These are phyloP conservation scores for Coniosporium uncinatum DNA, from an alignment of 2,329 filamentous ascomycete genomes.

Conservation along the genomic window DNA sequence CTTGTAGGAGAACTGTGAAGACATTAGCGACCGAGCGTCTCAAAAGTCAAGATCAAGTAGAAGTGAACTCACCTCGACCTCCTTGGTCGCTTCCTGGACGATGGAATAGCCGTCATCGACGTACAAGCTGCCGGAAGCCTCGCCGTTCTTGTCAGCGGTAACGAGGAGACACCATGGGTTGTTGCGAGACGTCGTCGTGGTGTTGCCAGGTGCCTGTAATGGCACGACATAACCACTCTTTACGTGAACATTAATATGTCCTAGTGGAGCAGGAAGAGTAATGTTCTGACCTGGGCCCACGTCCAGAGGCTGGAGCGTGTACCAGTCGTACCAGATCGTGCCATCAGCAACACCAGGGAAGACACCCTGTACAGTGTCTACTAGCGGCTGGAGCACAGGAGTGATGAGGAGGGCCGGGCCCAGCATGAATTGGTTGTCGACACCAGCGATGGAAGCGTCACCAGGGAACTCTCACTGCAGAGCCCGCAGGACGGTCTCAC, in stretches of 20 bases:
- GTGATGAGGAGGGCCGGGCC: slow-evolving; percentile 60
- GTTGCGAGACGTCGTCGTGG: slow-evolving; percentile 55
- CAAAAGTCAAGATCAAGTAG: slow-evolving; percentile 32
- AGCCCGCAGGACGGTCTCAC: slow-evolving; percentile 67
- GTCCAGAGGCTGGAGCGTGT: slow-evolving; percentile 34
- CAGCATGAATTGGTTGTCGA: slow-evolving; percentile 68
- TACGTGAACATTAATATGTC: slow-evolving; percentile 67
- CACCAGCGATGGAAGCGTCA: slow-evolving; percentile 60
- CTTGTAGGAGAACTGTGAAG: too few relatives aligned
- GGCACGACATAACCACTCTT: slow-evolving; percentile 65
- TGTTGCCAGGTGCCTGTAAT: slow-evolving; percentile 62
- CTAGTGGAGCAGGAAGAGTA: slow-evolving; percentile 54
- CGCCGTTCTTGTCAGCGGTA: slow-evolving; percentile 48
- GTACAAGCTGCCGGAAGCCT: slow-evolving; percentile 59
- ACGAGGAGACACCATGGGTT: slow-evolving; percentile 64
- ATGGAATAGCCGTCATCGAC: slow-evolving; percentile 72
- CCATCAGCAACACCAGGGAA: slow-evolving; percentile 60
- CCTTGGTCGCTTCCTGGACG: slow-evolving; percentile 46
- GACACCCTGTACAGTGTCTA: slow-evolving; percentile 56
- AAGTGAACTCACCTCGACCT: slow-evolving; percentile 47
- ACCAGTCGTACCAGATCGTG: slow-evolving; percentile 76
- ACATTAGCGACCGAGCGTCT: too few relatives aligned
- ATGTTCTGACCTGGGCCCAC: slow-evolving; percentile 48
- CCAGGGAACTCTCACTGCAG: slow-evolving; percentile 70
- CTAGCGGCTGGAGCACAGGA: slow-evolving; percentile 60